Base-by-base conservation (phyloP, 108 stramenopile genomes). In the Discostella pseudostelligera region DNA sequence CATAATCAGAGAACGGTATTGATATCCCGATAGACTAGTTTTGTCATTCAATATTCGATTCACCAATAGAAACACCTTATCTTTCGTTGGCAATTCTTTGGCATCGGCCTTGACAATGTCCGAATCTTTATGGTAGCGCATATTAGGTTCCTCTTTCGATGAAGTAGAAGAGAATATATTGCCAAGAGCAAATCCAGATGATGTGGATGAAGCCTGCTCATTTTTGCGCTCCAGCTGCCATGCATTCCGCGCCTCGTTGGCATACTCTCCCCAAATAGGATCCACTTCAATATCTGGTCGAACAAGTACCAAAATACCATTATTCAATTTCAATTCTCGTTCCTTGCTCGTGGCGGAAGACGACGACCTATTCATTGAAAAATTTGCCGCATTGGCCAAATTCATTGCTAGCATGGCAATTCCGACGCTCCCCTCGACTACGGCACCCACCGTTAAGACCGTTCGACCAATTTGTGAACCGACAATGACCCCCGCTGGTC, bases 41-140 rank as follows among this genome's bases (percentile, higher is more conserved):
- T 86, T 88, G 62, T 93, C 89, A 54, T 87, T 93, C 53, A 93
- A 60, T 49, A 78, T 81, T 14, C 89, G 71, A 56, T 82, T 83
- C 19, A 86, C 92, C 11, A 93, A 49, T 10, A 93, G 50, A 36
- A 90, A 74, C 9, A 93, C 86, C 69, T 93, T 93, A 17, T 93
- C 92, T 3, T 45, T 55, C 25, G 84, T 83, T 45, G 87, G 74
- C 53, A 93, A 65, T 70, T 93, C 92, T 20, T 66, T 66, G 62
- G 87, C 86, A 50, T 79, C 83, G 0, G 84, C 78, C 39, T 73
- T 59, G n/a, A 90, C 73, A 56, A 93, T 93, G 63, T 93, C 92
- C 19, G 67, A 51, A 54, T 90, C 88, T 17, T 82, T 66, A 19
- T 79, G 68, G 48, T 87, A 84, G 24, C 92, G 80, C 57, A 83